These are phyloP conservation scores for Spathaspora sp. DNA, from an alignment of 1,139 yeast genomes.

Conservation along the genomic window DNA sequence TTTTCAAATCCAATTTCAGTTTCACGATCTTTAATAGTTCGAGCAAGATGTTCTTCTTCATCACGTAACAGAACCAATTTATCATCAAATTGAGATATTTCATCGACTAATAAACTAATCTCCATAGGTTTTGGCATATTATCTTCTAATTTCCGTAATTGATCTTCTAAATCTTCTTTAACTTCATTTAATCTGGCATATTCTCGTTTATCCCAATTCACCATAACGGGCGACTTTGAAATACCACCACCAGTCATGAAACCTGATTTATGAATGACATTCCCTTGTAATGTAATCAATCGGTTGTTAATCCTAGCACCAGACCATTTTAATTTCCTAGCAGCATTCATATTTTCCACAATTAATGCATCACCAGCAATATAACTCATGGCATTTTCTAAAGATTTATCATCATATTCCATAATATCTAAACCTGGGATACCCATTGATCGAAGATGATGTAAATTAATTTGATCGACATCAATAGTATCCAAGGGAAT, in stretches of 20 bases:
- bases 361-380: conserved; percentile 80
- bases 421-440: conserved; percentile 74
- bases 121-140: conserved; percentile 54
- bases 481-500: conserved; percentile 81
- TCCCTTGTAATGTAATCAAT: conserved; percentile 81
- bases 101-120: conserved; percentile 58
- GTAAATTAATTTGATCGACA: conserved; percentile 54
- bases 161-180: conserved; percentile 60
- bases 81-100: conserved; percentile 55
- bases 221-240: conserved; percentile 27
- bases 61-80: conserved; percentile 52
- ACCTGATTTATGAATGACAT: conserved; percentile 81
- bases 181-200: conserved; percentile 54
- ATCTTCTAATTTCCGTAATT: conserved; percentile 51
- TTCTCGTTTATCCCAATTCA: conserved; percentile 77
- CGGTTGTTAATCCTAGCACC: conserved; percentile 47
- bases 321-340: conserved; percentile 75
- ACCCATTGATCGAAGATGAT: conserved; percentile 57
- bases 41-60: conserved; percentile 47
- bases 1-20: conserved; percentile 57
- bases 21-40: conserved; percentile 53
- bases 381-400: conserved; percentile 79
- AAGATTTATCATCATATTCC: conserved; percentile 58
- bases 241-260: conserved; percentile 85
- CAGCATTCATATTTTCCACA: conserved; percentile 69